Evolutionary conservation across 441 rosid genomes (phyloP).

Genomic region (Croton setiger): DNA sequence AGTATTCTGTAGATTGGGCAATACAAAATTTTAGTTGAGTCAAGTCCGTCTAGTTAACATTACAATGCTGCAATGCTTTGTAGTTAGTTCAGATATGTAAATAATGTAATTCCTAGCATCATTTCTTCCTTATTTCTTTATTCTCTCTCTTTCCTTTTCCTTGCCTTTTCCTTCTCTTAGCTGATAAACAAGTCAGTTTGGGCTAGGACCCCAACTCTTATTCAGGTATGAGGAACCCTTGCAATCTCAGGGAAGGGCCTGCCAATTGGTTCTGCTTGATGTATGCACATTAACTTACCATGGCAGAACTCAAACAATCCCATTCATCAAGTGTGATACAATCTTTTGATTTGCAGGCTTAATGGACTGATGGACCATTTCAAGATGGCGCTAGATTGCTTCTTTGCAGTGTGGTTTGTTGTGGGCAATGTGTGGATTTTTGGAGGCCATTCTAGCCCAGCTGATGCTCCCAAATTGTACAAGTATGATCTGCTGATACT

Average conservation of each 20-base stretch:
- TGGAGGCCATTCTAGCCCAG: conserved; percentile 84
- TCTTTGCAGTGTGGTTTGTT: conserved; percentile 98
- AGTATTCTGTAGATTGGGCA: too few species aligned
- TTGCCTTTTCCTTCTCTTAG: too few species aligned
- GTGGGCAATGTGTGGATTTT: conserved; percentile 99
- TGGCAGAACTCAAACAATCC: background rate
- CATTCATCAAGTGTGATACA: conserved; percentile 17
- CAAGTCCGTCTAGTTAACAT: too few species aligned
- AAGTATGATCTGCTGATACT: conserved; percentile 40
- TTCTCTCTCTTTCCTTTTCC: too few species aligned
- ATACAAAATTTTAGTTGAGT: too few species aligned
- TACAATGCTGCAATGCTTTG: too few species aligned
- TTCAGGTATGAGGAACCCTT: background rate
- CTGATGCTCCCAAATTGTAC: conserved; percentile 95
- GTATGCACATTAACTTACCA: background rate
- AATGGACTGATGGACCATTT: conserved; percentile 73
- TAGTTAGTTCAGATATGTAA: too few species aligned
- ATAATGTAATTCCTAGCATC: too few species aligned
- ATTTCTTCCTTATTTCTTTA: too few species aligned
- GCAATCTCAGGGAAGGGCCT: background rate
- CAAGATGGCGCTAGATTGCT: conserved; percentile 94
- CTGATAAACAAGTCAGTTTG: too few species aligned
- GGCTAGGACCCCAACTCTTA: too few species aligned
- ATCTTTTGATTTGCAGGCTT: conserved; percentile 40
- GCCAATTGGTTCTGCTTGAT: background rate